Evolutionary conservation across 225 moss, liverwort and hornwort genomes (phyloP).

Genomic region (Ulota crispa): DNA sequence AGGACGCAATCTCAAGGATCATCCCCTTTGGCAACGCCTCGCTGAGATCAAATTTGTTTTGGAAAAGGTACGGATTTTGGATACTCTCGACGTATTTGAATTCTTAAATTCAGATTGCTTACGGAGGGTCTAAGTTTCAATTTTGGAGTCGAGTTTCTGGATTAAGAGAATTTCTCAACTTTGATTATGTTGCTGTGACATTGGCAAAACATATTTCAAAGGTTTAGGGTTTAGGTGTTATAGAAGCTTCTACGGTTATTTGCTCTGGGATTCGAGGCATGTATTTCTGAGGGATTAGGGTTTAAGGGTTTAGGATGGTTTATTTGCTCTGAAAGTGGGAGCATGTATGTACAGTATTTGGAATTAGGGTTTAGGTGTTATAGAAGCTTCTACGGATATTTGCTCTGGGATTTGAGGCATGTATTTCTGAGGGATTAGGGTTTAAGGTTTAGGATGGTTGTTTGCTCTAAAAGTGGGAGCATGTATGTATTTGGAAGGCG

Average conservation of each 20-base stretch:
- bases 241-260: neutral
- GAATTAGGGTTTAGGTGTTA: neutral
- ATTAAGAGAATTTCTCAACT: neutral
- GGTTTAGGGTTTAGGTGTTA: neutral
- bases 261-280: neutral
- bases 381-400: neutral
- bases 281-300: neutral
- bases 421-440: neutral
- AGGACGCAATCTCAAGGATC: constrained; percentile 41
- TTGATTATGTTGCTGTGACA: neutral
- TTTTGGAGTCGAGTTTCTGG: neutral
- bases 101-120: neutral
- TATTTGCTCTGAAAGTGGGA: neutral
- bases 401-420: neutral
- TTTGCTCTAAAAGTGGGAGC: neutral
- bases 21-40: constrained; percentile 56
- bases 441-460: neutral
- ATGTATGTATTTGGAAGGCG: neutral
- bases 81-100: neutral
- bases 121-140: neutral
- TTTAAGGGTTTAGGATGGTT: neutral
- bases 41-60: constrained; percentile 60
- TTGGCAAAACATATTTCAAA: neutral
- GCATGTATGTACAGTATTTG: too few species aligned
- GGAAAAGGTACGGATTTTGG: constrained; percentile 41